Evolutionary conservation across 2,329 filamentous ascomycete genomes (phyloP), one percentile per base, ranked within the genome.

Genomic region (Epichloe elymi): DNA sequence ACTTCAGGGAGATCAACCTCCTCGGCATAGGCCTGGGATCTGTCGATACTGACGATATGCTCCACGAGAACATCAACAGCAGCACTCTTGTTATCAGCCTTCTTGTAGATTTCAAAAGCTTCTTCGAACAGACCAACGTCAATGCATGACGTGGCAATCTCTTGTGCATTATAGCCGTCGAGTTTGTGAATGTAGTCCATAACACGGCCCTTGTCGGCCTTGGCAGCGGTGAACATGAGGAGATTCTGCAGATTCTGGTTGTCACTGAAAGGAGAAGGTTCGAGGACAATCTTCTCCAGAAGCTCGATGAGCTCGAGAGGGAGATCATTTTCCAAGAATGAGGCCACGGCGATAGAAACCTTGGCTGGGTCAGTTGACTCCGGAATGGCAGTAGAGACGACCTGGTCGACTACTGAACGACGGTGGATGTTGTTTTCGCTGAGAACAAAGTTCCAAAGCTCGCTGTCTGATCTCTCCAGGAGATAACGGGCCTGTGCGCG

Each of bases 101-200:
- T 98, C 82, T 97, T 97, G 78, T 89, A 95, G 59, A 98, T 93
- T 71, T 96, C 88, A 59, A 98, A 96, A 2, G 93, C 93, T 69
- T 98, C 94, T 68, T 98, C 94, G 62, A 87, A 88, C 59, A 98
- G 79, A 55, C 93, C 93, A 53, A 97, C 89, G 53, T 95, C 87
- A 61, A 97, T 93, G 70, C 89, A 96, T 61, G 95, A 86, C 48
- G 84, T 78, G 5, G 93, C 88, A 64, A 97, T 96, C 62, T 97
- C 93, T 56, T 94, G 86, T 0, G 91, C 83, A 55, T 87, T 88
- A 71, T 95, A 98, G 52, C 85, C 82, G 59, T 90, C 85, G 37
- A 98, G 80, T 61, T 86, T 83, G 66, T 96, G 87, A 58, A 98
- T 93, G 71, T 98, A 98, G 65, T 91, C 87, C 82, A 95, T 94